These are phyloP conservation scores for Stephanodiscus triporus DNA, from an alignment of 108 stramenopile species.

Conservation along the genomic window DNA sequence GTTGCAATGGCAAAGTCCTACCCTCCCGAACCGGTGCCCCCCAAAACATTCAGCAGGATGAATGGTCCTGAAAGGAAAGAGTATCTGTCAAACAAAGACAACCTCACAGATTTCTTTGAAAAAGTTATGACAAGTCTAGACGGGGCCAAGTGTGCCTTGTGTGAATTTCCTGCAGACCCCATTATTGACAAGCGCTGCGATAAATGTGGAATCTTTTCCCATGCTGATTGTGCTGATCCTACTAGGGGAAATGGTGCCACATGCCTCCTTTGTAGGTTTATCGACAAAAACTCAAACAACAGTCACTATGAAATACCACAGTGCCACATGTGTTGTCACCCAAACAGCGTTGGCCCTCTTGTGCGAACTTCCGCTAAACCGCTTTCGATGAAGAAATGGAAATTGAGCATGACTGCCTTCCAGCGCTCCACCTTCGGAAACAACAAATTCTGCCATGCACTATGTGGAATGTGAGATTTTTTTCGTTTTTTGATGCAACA, in stretches of 20 bases:
- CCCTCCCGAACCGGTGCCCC: constrained; percentile 67
- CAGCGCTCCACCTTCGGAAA: constrained; percentile 63
- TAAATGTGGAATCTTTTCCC: constrained; percentile 58
- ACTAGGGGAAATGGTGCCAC: constrained; percentile 18
- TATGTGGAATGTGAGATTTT: constrained; percentile 78
- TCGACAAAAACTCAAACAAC: constrained; percentile 32
- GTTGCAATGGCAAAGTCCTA: constrained; percentile 65
- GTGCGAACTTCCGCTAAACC: constrained; percentile 54
- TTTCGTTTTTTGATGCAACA: not conserved
- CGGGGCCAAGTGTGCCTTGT: constrained; percentile 73
- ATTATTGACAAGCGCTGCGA: constrained; percentile 56
- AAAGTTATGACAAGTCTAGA: constrained; percentile 51
- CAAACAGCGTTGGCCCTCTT: constrained; percentile 59
- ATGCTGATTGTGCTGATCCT: constrained; percentile 58
- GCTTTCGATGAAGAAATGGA: constrained; percentile 63
- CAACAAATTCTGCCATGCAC: constrained; percentile 62
- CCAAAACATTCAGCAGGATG: constrained; percentile 68
- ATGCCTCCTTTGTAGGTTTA: constrained; percentile 60
- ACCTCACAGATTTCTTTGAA: constrained; percentile 58
- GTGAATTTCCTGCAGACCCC: constrained; percentile 44
- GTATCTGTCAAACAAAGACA: constrained; percentile 56
- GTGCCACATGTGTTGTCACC: constrained; percentile 68
- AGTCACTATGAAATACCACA: constrained; percentile 51
- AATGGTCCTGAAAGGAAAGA: constrained; percentile 58
- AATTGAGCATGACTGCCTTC: constrained; percentile 40